Percentiles rank a stretch among this genome's conserved stretches.
phyloP scores from a whole-genome alignment of 371 early-diverging fungal genomes.

The Entomophthora muscae region DNA sequence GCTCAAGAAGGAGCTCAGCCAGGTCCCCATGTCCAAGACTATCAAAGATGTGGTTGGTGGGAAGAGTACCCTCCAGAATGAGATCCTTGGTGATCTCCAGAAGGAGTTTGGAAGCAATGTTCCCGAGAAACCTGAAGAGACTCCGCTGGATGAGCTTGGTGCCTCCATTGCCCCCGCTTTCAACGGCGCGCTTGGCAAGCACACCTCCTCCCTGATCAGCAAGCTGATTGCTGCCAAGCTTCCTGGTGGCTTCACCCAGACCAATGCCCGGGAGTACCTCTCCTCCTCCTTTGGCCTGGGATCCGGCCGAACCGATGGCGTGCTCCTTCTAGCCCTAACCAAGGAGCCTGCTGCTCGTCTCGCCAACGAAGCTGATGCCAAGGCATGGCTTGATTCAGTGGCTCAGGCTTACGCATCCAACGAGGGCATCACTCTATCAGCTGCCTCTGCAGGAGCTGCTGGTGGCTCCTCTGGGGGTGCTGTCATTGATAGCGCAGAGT shows the following conservation, averaged over 20 bases:
- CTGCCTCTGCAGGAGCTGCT: conserved; percentile 32
- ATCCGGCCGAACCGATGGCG: conserved; percentile 62
- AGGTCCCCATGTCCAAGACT: conserved; percentile 54
- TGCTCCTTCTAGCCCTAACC: conserved; percentile 60
- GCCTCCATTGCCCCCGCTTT: conserved; percentile 39
- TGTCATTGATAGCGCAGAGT: conserved; percentile 75
- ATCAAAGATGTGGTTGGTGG: conserved; percentile 91
- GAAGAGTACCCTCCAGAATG: conserved; percentile 90
- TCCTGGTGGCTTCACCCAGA: conserved; percentile 83
- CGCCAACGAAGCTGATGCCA: conserved; percentile 67
- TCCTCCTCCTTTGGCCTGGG: conserved; percentile 67
- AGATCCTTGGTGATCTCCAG: conserved; percentile 86
- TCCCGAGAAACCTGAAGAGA: conserved; percentile 90
- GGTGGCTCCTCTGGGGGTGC: conserved; percentile 35
- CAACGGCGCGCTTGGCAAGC: conserved; percentile 69
- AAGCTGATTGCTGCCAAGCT: conserved; percentile 79
- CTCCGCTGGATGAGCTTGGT: conserved; percentile 68
- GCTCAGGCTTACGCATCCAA: conserved; percentile 68
- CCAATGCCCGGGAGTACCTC: conserved; percentile 57
- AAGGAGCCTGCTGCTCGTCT: conserved; percentile 77
- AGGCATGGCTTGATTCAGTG: conserved; percentile 66
- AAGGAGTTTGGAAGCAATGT: conserved; percentile 67
- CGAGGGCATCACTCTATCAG: conserved; percentile 50
- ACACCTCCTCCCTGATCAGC: conserved; percentile 52
- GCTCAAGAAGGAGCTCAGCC: conserved; percentile 62